Evolutionary conservation across 2,329 filamentous ascomycete genomes (phyloP).

Genomic region (Penicillium hesseltinei): DNA sequence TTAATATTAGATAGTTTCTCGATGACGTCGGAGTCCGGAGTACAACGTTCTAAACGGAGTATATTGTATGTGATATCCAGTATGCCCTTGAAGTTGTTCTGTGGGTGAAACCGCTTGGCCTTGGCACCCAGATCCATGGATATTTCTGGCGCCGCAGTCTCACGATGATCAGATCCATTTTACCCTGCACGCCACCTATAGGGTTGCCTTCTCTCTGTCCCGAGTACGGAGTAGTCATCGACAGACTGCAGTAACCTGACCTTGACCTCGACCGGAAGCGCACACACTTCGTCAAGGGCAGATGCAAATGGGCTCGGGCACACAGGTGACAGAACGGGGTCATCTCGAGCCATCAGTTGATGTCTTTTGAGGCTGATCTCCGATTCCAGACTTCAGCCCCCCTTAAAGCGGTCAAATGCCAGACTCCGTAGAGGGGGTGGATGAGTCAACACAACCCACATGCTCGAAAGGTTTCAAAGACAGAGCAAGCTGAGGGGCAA

Average conservation of each 20-base stretch:
- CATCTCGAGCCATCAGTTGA: slow-evolving; percentile 10
- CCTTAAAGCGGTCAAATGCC: not conserved
- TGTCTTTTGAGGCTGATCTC: slow-evolving; percentile 6
- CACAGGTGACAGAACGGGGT: slow-evolving; percentile 4
- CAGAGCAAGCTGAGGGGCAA: not conserved
- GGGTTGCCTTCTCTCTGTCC: slow-evolving; percentile 2
- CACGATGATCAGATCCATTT: not conserved
- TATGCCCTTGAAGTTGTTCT: not conserved
- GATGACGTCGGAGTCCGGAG: not conserved
- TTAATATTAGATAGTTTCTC: not conserved
- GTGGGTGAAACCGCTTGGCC: not conserved
- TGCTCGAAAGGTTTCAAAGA: not conserved
- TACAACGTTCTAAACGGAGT: not conserved
- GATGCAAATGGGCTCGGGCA: slow-evolving; percentile 1
- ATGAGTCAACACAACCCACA: not conserved
- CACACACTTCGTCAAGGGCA: not conserved
- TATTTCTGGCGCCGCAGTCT: not conserved
- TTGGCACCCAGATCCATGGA: slow-evolving; percentile 3
- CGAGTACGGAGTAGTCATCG: not conserved
- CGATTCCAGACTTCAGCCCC: slow-evolving; percentile 6
- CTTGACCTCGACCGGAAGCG: not conserved
- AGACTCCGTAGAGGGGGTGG: not conserved
- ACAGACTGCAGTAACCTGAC: not conserved
- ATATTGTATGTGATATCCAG: not conserved
- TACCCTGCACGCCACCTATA: not conserved